Base-by-base conservation (phyloP, 495 filamentous ascomycete species). In the Tetracladium setigerum region DNA sequence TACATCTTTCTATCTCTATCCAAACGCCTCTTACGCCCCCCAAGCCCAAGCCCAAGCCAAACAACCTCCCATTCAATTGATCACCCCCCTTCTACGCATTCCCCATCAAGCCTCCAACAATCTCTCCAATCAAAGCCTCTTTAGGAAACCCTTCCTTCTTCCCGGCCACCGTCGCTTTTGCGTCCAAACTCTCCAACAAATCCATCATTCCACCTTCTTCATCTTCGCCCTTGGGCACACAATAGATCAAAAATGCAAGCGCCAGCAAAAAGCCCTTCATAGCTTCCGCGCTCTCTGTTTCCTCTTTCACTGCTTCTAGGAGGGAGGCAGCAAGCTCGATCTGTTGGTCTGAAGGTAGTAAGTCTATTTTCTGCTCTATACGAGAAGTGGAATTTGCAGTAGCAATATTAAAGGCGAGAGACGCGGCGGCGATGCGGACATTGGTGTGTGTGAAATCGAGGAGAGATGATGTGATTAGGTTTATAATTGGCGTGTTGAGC, bases 391-490 rank as follows among this genome's bases (percentile, higher is more conserved):
- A 81, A 55, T 89, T 87, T 8, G 80, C 72, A 8, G 75, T 63
- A 0, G 87, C 77, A 3, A 97, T 61, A 49, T 96, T 95, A 64
- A 90, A 90, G 1, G 86, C 76, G n/a, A 96, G 65, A 1, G 83
- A 84, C 13, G 89, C 76, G 0, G 89, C 87, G 5, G 87, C 84
- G 12, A 89, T 85, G 27, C 90, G 82, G 10, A 74, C 59, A 38
- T 66, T 72, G 43, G 55, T 60, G 48, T 80, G 77, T 17, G 58
- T 61, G 24, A 67, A 69, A 41, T 81, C 77, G 5, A 81, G 67
- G 38, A 83, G 67, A 47, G 71, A 73, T 7, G 67, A 67, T 5
- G 77, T 74, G 12, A 78, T 62, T 8, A 81, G 62, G 39, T 65
- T 52, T 0, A 68, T 68, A 43, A 75, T 56, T 0, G 64, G 49